Conservation (phyloP, 768 basidiomycete species). For the Suillus hirtellus region DNA sequence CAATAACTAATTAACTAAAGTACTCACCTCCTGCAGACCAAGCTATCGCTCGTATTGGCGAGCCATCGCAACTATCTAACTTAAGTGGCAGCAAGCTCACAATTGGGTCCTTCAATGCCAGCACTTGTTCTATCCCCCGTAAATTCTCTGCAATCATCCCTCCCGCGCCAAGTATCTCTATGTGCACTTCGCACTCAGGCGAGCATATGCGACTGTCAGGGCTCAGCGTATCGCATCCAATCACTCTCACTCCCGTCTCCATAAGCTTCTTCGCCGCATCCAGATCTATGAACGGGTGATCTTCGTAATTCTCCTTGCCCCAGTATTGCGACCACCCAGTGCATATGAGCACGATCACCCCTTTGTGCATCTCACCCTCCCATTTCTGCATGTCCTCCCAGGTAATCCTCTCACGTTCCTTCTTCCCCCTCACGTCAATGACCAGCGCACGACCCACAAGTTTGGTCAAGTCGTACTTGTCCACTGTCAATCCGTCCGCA, state of each 20-base stretch:
- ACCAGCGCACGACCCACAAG: constrained; percentile 55
- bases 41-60: constrained; percentile 66
- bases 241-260: constrained; percentile 49
- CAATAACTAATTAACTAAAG: too few species aligned
- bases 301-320: constrained; percentile 46
- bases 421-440: constrained; percentile 50
- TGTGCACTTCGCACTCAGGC: constrained; percentile 54
- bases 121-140: constrained; percentile 49
- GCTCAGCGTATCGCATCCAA: constrained; percentile 64
- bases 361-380: constrained; percentile 39
- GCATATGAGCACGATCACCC: constrained; percentile 51
- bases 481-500: constrained; percentile 50
- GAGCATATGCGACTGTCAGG: constrained; percentile 50
- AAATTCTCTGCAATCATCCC: constrained; percentile 72
- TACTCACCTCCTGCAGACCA: constrained; percentile 28
- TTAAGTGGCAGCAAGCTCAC: constrained; percentile 61
- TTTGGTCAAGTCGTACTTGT: constrained; percentile 51
- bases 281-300: constrained; percentile 60
- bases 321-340: constrained; percentile 68
- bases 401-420: constrained; percentile 46
- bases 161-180: constrained; percentile 56
- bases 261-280: constrained; percentile 52
- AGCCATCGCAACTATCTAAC: constrained; percentile 60
- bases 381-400: constrained; percentile 52
- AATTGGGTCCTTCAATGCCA: constrained; percentile 34